Conservation (phyloP, 345 rosid genomes). For the Conringia planisiliqua region DNA sequence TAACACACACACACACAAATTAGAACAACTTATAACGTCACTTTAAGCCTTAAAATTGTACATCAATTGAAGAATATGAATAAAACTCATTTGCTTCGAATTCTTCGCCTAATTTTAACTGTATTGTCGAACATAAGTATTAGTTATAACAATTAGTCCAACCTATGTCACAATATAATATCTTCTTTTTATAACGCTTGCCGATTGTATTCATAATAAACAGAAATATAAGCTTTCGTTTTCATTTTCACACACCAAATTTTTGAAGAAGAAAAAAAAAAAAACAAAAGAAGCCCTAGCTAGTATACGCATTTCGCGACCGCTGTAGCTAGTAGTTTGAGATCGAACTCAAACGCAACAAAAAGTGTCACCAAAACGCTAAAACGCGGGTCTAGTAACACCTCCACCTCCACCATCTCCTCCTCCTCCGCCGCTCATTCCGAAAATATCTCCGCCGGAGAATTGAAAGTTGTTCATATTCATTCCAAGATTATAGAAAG, state of each 20-base stretch:
- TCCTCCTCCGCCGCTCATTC: constrained; percentile 35
- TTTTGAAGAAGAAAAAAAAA: not conserved
- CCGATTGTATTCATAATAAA: not conserved
- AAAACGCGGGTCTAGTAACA: constrained; percentile 49
- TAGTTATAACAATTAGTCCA: not conserved
- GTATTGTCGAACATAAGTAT: not conserved
- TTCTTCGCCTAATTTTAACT: not conserved
- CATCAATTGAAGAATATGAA: not conserved
- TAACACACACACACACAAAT: not conserved
- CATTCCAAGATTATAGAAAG: constrained; percentile 53
- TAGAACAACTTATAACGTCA: not conserved
- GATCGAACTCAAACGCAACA: constrained; percentile 19
- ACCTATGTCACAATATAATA: constrained; percentile 3
- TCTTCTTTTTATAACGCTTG: not conserved
- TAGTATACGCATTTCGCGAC: constrained; percentile 17
- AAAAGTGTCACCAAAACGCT: constrained; percentile 30
- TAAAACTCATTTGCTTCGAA: not conserved
- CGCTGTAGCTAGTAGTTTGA: constrained; percentile 15
- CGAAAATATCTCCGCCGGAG: constrained; percentile 46
- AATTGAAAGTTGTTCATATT: constrained; percentile 51
- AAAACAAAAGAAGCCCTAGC: constrained; percentile 17
- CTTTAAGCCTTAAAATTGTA: not conserved
- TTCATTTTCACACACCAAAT: constrained; percentile 16
- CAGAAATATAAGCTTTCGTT: not conserved
- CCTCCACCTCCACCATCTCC: constrained; percentile 20